A percentile compares a stretch with the other conserved stretches of the same genome.
Evolutionary conservation across 768 basidiomycete genomes (phyloP).

Genomic region (Royoungia palumana): DNA sequence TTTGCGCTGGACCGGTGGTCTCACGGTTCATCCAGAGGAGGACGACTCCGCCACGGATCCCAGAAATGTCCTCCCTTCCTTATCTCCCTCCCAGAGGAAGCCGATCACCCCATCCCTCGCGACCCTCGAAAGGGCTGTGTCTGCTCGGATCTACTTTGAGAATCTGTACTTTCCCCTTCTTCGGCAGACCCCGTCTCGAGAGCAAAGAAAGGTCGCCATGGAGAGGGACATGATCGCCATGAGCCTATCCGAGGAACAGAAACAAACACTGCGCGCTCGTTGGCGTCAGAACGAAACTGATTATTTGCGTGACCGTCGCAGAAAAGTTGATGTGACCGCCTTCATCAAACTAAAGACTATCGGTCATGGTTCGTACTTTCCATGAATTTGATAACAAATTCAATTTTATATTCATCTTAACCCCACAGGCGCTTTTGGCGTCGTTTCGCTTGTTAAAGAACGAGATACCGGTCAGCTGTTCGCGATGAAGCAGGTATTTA

Average conservation of each 20-base stretch:
- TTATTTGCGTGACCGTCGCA: slow-evolving; percentile 79
- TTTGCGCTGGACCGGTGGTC: slow-evolving; percentile 55
- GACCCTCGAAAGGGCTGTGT: slow-evolving; percentile 91
- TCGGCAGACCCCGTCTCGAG: slow-evolving; percentile 80
- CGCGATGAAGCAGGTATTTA: slow-evolving; percentile 91
- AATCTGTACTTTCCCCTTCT: slow-evolving; percentile 84
- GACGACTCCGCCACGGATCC: slow-evolving; percentile 33
- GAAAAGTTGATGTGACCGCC: slow-evolving; percentile 77
- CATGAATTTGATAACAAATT: slow-evolving; percentile 24
- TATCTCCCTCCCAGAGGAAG: slow-evolving; percentile 42
- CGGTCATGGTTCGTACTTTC: slow-evolving; percentile 68
- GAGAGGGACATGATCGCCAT: slow-evolving; percentile 82
- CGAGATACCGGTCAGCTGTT: slow-evolving; percentile 74
- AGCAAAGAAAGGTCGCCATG: slow-evolving; percentile 81
- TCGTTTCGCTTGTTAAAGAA: slow-evolving; percentile 90
- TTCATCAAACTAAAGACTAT: slow-evolving; percentile 92
- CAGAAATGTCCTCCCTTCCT: slow-evolving; percentile 28
- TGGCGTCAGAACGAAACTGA: slow-evolving; percentile 90
- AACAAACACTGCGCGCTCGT: slow-evolving; percentile 63
- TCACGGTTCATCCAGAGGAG: slow-evolving; percentile 67
- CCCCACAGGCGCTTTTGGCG: slow-evolving; percentile 84
- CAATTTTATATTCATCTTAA: slow-evolving; percentile 27
- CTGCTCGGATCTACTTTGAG: slow-evolving; percentile 92
- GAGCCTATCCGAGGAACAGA: slow-evolving; percentile 66
- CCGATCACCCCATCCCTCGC: slow-evolving; percentile 81